phyloP scores from a whole-genome alignment of 805 yeast species.

The Candida boidinii region DNA sequence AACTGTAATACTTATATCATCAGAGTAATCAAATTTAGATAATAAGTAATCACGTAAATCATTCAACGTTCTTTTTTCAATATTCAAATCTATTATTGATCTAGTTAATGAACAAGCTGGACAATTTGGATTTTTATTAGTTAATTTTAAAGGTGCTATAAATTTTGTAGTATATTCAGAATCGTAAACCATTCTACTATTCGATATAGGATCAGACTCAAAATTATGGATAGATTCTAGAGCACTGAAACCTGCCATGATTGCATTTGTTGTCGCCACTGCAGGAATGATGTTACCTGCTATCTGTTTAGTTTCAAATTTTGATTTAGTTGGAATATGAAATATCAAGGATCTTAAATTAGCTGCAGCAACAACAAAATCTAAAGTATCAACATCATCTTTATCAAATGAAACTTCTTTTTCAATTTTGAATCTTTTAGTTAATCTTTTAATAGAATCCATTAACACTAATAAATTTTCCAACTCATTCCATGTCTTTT shows the following conservation, averaged over 20 bases:
- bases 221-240: constrained; percentile 57
- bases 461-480: constrained; percentile 58
- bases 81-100: constrained; percentile 35
- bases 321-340: constrained; percentile 59
- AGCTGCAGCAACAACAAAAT: constrained; percentile 81
- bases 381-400: constrained; percentile 86
- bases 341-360: constrained; percentile 69
- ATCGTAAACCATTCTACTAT: constrained; percentile 43
- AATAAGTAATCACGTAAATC: constrained; percentile 45
- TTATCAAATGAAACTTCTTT: constrained; percentile 66
- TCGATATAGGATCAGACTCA: constrained; percentile 20
- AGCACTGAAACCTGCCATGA: constrained; percentile 84
- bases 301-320: constrained; percentile 84
- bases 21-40: constrained; percentile 44
- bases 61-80: constrained; percentile 28
- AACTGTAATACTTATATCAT: constrained; percentile 46
- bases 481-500: constrained; percentile 48
- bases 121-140: constrained; percentile 63
- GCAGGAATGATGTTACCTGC: constrained; percentile 99
- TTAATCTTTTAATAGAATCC: constrained; percentile 39
- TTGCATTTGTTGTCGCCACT: constrained; percentile 95
- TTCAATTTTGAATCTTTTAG: constrained; percentile 36
- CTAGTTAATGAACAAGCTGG: constrained; percentile 53
- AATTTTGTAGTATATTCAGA: constrained; percentile 50
- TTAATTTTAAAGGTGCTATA: constrained; percentile 53